These are phyloP conservation scores for Lecanosticta acicola DNA, from an alignment of 2,329 filamentous ascomycete species.

Conservation along the genomic window DNA sequence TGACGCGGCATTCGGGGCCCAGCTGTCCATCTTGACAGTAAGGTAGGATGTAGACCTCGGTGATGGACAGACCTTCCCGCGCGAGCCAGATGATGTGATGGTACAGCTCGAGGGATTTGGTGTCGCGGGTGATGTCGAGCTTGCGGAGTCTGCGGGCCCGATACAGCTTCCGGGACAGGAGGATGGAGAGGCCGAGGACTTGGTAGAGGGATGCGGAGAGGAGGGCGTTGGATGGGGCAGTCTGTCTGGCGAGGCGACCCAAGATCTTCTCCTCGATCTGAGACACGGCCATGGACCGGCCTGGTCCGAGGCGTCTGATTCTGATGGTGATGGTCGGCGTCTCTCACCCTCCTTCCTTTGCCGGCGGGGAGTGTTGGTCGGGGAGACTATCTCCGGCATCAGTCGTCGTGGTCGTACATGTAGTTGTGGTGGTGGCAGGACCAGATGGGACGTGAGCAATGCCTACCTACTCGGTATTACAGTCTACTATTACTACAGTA, in stretches of 20 bases:
- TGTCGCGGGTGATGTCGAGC: constrained; percentile 71
- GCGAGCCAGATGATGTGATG: constrained; percentile 94
- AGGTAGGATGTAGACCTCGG: constrained; percentile 80
- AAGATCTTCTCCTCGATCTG: constrained; percentile 98
- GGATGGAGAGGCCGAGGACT: constrained; percentile 82
- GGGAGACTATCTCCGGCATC: not conserved
- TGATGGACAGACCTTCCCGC: constrained; percentile 79
- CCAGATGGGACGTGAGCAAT: not conserved
- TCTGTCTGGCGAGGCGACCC: constrained; percentile 76
- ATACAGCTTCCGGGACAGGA: constrained; percentile 77
- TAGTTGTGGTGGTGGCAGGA: not conserved
- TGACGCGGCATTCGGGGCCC: constrained; percentile 74
- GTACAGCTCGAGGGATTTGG: constrained; percentile 75
- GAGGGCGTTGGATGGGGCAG: constrained; percentile 69
- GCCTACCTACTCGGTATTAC: not conserved
- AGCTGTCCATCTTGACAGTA: constrained; percentile 63
- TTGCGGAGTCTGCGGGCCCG: constrained; percentile 76
- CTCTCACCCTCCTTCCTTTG: no score
- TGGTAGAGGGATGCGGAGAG: constrained; percentile 82
- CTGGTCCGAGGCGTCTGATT: not conserved
- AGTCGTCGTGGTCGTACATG: not conserved
- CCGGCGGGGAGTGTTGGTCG: constrained; percentile 4
- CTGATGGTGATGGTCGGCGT: constrained; percentile 5
- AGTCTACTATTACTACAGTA: not conserved
- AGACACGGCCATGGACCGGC: constrained; percentile 74